These are phyloP conservation scores for Phytophthora cactorum DNA, from an alignment of 352 stramenopile species.

Conservation along the genomic window DNA sequence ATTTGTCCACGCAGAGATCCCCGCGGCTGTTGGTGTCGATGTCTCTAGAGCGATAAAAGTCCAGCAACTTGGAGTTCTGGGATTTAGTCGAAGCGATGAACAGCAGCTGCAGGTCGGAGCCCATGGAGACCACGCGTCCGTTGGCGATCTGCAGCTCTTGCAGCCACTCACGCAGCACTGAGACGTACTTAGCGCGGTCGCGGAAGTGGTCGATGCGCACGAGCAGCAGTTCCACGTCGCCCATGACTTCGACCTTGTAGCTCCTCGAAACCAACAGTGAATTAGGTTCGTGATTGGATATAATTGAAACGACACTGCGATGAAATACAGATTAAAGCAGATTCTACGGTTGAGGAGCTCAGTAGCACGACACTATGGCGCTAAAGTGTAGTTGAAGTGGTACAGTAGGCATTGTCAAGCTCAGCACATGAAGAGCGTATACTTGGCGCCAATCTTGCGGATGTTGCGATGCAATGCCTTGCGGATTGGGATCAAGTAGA, in stretches of 20 bases:
- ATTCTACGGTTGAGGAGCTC: not conserved
- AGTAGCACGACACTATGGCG: not conserved
- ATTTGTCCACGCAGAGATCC: constrained; percentile 73
- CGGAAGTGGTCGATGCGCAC: constrained; percentile 77
- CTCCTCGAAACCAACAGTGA: constrained; percentile 12
- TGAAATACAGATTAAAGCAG: not conserved
- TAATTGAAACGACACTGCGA: not conserved
- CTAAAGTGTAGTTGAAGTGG: constrained; percentile 12
- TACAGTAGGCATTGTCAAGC: too few species aligned
- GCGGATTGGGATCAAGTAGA: constrained; percentile 81
- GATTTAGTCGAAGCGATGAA: constrained; percentile 51
- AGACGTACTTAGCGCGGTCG: constrained; percentile 65
- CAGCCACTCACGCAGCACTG: constrained; percentile 64
- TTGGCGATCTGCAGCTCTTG: constrained; percentile 49
- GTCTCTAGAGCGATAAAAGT: constrained; percentile 44
- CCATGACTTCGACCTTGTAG: constrained; percentile 9
- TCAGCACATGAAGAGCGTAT: constrained; percentile 78
- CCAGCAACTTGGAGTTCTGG: constrained; percentile 56
- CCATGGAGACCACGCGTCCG: constrained; percentile 69
- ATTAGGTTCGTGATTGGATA: constrained; percentile 11
- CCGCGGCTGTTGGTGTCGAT: constrained; percentile 68
- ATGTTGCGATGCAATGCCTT: constrained; percentile 84
- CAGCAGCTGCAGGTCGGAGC: constrained; percentile 58
- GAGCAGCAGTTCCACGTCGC: constrained; percentile 58
- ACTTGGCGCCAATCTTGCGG: constrained; percentile 70